phyloP scores from a whole-genome alignment of 768 basidiomycete genomes.

The Macrocybe gigantea region DNA sequence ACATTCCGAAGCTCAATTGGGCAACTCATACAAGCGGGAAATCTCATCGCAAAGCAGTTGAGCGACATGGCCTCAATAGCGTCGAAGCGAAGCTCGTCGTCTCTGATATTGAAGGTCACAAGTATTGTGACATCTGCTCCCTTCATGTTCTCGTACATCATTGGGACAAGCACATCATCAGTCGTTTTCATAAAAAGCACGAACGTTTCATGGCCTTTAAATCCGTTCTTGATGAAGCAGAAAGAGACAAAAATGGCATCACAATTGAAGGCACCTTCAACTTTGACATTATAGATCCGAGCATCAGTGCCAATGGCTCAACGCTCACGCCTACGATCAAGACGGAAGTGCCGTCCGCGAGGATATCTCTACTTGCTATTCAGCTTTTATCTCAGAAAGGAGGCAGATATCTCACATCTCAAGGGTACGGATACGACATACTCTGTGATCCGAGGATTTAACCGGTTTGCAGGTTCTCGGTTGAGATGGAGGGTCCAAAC shows the following conservation, averaged over 20 bases:
- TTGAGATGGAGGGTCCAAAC: slow-evolving; percentile 10
- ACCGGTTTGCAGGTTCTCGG: slow-evolving; percentile 5
- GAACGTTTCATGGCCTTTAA: slow-evolving; percentile 33
- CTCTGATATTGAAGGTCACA: slow-evolving; percentile 6
- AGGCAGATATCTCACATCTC: slow-evolving; percentile 10
- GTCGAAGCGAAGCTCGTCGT: slow-evolving; percentile 21
- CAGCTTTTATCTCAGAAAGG: slow-evolving; percentile 12
- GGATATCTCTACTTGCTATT: slow-evolving; percentile 5
- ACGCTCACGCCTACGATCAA: slow-evolving; percentile 12
- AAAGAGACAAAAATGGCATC: slow-evolving; percentile 50
- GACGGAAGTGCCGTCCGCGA: slow-evolving; percentile 13
- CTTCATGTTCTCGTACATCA: slow-evolving; percentile 9
- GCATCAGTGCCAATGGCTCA: slow-evolving; percentile 10
- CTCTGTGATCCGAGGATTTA: no score
- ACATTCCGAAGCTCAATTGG: slow-evolving; percentile 15
- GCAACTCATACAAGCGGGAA: slow-evolving; percentile 9
- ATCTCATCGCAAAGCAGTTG: slow-evolving; percentile 8
- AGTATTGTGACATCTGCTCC: slow-evolving; percentile 24
- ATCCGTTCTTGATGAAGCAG: slow-evolving; percentile 42
- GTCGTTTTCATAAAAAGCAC: slow-evolving; percentile 26
- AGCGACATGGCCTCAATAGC: slow-evolving; percentile 13
- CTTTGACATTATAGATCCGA: slow-evolving; percentile 45
- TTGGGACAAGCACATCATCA: slow-evolving; percentile 29
- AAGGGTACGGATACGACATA: no score
- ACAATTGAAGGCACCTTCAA: slow-evolving; percentile 37